Conservation (phyloP, 176 grass and related monocot genomes). For the Lolium multiflorum region DNA sequence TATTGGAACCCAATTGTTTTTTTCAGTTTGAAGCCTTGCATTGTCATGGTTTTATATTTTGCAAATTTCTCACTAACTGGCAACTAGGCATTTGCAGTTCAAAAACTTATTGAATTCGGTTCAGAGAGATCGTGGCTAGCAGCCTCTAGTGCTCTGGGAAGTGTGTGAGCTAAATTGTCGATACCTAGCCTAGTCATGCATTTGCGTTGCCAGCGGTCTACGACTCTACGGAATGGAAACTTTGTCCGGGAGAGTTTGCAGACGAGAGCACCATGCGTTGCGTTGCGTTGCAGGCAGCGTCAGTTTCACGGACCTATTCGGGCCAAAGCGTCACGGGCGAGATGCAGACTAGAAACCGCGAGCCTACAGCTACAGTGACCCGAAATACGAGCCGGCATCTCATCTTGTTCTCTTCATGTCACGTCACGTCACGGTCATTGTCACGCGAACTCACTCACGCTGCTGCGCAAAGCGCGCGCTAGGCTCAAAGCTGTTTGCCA, state of each 20-base stretch:
- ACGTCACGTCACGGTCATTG: constrained; percentile 36
- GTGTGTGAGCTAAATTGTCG: background rate
- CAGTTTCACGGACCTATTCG: constrained; percentile 10
- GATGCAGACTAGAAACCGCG: background rate
- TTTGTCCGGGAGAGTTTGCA: background rate
- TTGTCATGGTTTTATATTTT: no score
- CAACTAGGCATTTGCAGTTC: no score
- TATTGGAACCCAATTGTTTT: no score
- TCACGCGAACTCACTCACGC: constrained; percentile 7
- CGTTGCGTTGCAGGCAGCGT: background rate
- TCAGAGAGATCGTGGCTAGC: background rate
- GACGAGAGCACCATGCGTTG: background rate
- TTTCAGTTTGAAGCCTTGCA: no score
- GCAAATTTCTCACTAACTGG: no score
- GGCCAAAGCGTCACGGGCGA: constrained; percentile 33
- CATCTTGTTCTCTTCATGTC: background rate
- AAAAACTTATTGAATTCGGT: no score
- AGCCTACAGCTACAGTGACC: background rate
- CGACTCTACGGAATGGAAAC: constrained; percentile 31
- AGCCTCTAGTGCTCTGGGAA: background rate
- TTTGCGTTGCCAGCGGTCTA: background rate
- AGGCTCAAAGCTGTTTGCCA: background rate
- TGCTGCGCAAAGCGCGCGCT: background rate
- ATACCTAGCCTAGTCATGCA: background rate
- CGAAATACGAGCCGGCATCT: no score